phyloP scores from a whole-genome alignment of 345 rosid genomes.

The Noccaea caerulescens region DNA sequence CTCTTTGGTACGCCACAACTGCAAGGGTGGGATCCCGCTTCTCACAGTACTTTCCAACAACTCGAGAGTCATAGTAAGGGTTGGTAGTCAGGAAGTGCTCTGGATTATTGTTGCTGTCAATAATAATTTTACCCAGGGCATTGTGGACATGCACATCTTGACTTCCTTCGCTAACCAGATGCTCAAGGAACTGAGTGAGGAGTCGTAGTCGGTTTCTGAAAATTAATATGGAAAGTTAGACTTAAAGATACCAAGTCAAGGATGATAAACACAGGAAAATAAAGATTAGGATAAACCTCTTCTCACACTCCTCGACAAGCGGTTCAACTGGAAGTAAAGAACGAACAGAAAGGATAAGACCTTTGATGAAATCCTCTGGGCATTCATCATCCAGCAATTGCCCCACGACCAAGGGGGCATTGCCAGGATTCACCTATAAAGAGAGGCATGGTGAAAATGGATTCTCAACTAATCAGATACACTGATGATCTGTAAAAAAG shows the following conservation, averaged over 20 bases:
- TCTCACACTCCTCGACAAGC: conserved; percentile 86
- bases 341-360: conserved; percentile 90
- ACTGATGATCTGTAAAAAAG: not conserved
- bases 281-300: conserved; percentile 57
- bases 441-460: not conserved
- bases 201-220: conserved; percentile 97
- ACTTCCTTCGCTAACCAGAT: conserved; percentile 99
- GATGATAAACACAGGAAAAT: conserved; percentile 8
- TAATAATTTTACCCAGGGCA: conserved; percentile 98
- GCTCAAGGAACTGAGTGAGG: conserved; percentile 99
- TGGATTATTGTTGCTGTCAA: conserved; percentile 98
- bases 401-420: conserved; percentile 97
- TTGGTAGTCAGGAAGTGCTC: conserved; percentile 99
- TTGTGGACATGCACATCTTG: conserved; percentile 99
- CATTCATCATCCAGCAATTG: conserved; percentile 97
- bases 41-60: conserved; percentile 99
- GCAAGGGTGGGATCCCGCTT: conserved; percentile 99
- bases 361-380: conserved; percentile 98
- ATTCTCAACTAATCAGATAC: not conserved
- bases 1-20: conserved; percentile 97
- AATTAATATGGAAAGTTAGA: conserved; percentile 16
- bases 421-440: conserved; percentile 92
- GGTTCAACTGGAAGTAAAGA: conserved; percentile 90
- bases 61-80: conserved; percentile 96
- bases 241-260: conserved; percentile 6